phyloP scores from a whole-genome alignment of 768 basidiomycete species.

The Serendipita sp. region DNA sequence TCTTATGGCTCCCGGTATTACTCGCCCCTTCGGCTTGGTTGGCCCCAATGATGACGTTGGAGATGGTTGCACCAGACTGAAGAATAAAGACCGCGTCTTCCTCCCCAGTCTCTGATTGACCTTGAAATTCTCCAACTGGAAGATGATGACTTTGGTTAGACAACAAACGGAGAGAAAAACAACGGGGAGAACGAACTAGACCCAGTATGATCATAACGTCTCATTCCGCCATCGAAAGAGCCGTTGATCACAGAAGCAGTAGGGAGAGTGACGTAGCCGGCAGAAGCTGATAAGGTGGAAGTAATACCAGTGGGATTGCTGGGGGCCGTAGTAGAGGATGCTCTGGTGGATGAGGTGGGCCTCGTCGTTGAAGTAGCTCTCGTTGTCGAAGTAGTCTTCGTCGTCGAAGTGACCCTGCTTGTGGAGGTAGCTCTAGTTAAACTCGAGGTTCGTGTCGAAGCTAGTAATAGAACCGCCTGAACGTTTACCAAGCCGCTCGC shows the following conservation, averaged over 20 bases:
- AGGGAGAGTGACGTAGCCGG: neutral
- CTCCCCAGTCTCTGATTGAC: constrained; percentile 9
- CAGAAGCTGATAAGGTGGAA: constrained; percentile 6
- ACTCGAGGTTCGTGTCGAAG: no score
- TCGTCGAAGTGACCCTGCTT: neutral
- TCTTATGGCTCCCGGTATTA: no score
- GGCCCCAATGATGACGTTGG: constrained; percentile 12
- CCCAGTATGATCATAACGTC: constrained; percentile 8
- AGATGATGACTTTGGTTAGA: neutral
- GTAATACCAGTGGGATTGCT: constrained; percentile 6
- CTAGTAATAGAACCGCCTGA: no score
- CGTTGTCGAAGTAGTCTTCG: constrained; percentile 4
- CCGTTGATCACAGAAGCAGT: constrained; percentile 10
- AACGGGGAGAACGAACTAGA: neutral
- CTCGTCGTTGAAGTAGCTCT: constrained; percentile 4
- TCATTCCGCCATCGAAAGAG: constrained; percentile 12
- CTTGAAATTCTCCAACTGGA: constrained; percentile 8
- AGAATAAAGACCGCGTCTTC: neutral
- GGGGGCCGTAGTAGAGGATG: neutral
- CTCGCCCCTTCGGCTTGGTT: constrained; percentile 12
- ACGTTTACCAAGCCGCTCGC: no score
- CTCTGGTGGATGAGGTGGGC: constrained; percentile 3
- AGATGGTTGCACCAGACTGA: neutral
- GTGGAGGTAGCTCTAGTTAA: no score
- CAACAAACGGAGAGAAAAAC: neutral